A percentile compares a stretch with the other conserved stretches of the same genome.
Evolutionary conservation across 1,139 yeast genomes (phyloP).

Genomic region (Saccharomyces hybrid): DNA sequence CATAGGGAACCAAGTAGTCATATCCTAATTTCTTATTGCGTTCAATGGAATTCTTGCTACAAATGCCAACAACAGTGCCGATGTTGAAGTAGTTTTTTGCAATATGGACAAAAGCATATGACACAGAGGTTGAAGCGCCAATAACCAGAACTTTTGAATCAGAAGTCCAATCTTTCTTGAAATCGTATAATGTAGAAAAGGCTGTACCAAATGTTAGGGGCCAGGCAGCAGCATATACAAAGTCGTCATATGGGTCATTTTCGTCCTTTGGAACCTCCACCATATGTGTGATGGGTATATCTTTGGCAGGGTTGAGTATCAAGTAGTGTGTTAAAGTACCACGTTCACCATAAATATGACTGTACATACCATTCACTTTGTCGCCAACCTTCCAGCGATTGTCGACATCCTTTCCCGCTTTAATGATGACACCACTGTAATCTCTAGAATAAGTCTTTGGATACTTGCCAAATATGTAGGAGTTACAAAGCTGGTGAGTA

Average conservation of each 20-base stretch:
- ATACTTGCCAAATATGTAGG: slow-evolving; percentile 9
- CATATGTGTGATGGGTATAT: slow-evolving; percentile 14
- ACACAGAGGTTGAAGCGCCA: slow-evolving; percentile 31
- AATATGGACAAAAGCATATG: slow-evolving; percentile 24
- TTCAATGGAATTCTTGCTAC: slow-evolving; percentile 38
- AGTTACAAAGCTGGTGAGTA: slow-evolving; percentile 10
- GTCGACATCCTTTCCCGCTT: slow-evolving; percentile 19
- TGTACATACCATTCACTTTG: slow-evolving; percentile 21
- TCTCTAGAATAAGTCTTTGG: slow-evolving; percentile 25
- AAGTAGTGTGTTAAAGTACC: slow-evolving; percentile 26
- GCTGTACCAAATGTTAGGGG: slow-evolving; percentile 30
- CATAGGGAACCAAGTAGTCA: slow-evolving; percentile 46
- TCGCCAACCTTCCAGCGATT: slow-evolving; percentile 23
- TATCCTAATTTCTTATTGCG: slow-evolving; percentile 46
- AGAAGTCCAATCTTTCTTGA: slow-evolving; percentile 16
- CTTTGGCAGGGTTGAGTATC: slow-evolving; percentile 21
- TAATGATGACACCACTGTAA: slow-evolving; percentile 26
- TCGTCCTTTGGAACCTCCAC: slow-evolving; percentile 5
- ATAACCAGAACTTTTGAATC: slow-evolving; percentile 25
- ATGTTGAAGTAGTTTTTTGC: slow-evolving; percentile 26
- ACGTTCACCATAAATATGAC: slow-evolving; percentile 15
- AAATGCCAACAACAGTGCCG: slow-evolving; percentile 36
- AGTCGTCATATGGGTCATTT: slow-evolving; percentile 13
- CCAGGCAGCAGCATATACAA: slow-evolving; percentile 22
- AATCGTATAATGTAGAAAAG: slow-evolving; percentile 14